Conservation (phyloP, 148 eudicot species). For the Rhododendron henanense region DNA sequence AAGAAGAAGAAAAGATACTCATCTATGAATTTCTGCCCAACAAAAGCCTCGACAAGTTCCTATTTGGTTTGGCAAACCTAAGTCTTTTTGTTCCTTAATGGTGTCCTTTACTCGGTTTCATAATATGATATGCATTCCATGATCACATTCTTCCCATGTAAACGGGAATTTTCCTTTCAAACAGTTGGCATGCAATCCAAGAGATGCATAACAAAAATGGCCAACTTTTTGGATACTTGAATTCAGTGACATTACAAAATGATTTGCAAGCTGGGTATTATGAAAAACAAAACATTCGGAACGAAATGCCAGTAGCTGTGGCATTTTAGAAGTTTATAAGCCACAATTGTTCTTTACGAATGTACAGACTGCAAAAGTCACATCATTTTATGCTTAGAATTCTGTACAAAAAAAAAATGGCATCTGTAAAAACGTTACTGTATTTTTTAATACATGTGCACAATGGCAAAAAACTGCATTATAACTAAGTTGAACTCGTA, state of each 20-base stretch:
- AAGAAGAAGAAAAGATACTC: slow-evolving; percentile 32
- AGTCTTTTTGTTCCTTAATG: neutral
- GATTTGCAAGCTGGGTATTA: too few relatives aligned
- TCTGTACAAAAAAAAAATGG: neutral
- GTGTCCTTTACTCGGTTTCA: neutral
- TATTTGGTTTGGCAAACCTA: slow-evolving; percentile 20
- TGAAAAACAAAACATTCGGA: too few relatives aligned
- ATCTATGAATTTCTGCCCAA: slow-evolving; percentile 44
- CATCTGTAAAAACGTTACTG: neutral
- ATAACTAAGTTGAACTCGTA: too few relatives aligned
- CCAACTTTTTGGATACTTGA: too few relatives aligned
- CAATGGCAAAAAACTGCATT: neutral
- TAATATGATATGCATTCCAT: neutral
- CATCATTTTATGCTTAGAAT: neutral
- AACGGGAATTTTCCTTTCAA: neutral
- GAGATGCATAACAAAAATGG: neutral
- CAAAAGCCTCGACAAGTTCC: slow-evolving; percentile 29
- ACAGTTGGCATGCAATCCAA: neutral
- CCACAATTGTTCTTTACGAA: neutral
- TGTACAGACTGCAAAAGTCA: neutral
- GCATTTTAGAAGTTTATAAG: too few relatives aligned
- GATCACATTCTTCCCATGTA: neutral
- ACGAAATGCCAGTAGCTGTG: too few relatives aligned
- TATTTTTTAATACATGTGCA: neutral
- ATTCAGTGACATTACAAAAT: too few relatives aligned